These are phyloP conservation scores for Aspergillus nidulans DNA, from an alignment of 495 filamentous ascomycete genomes.

Conservation along the genomic window DNA sequence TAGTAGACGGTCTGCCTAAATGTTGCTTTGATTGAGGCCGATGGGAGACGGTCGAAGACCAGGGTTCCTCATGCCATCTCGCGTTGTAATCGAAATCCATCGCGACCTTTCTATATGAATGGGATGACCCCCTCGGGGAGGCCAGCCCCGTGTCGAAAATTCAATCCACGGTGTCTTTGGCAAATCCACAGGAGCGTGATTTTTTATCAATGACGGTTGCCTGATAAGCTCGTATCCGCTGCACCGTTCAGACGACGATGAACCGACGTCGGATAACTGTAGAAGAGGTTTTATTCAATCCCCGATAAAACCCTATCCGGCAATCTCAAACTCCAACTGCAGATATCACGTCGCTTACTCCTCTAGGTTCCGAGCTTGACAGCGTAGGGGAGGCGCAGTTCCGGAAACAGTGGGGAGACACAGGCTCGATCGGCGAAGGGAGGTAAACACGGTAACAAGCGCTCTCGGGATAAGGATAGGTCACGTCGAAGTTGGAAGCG, in stretches of 20 bases:
- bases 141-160: slow-evolving; percentile 39
- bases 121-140: slow-evolving; percentile 48
- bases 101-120: slow-evolving; percentile 25
- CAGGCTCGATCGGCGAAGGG: slow-evolving; percentile 7
- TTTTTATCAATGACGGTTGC: slow-evolving; percentile 5
- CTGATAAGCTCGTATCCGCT: slow-evolving; percentile 15
- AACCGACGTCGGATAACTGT: background rate
- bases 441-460: slow-evolving; percentile 14
- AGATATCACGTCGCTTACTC: slow-evolving; percentile 14
- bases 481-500: slow-evolving; percentile 3
- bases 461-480: slow-evolving; percentile 2
- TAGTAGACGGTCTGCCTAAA: slow-evolving; percentile 8
- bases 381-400: slow-evolving; percentile 20
- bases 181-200: background rate
- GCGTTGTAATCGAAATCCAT: slow-evolving; percentile 30
- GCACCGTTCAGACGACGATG: slow-evolving; percentile 5
- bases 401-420: slow-evolving; percentile 15
- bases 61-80: slow-evolving; percentile 18
- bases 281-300: background rate
- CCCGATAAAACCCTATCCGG: background rate
- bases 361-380: slow-evolving; percentile 7
- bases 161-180: slow-evolving; percentile 41
- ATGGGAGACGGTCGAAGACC: slow-evolving; percentile 4
- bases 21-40: slow-evolving; percentile 8
- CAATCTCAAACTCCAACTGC: background rate